Base-by-base conservation (phyloP, 2,329 filamentous ascomycete genomes). In the Myrmaecium sp. region DNA sequence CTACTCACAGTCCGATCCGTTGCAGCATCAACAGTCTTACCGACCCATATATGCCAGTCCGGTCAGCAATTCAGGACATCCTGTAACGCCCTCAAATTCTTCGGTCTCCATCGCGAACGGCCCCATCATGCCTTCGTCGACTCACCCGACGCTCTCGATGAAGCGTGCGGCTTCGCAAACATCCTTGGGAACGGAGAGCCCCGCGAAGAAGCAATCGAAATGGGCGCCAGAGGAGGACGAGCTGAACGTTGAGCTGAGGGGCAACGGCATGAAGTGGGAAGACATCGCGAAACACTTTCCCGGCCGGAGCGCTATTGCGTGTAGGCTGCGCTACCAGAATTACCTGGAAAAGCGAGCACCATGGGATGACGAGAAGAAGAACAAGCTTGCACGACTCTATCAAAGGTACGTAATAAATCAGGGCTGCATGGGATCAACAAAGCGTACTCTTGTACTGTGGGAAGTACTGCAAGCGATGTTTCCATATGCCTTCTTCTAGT, bases 291-390 rank as follows among this genome's bases (percentile, higher is more conserved):
- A 86, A 58, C 70, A 76, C 29, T 60, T 95, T 26, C 84, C 83
- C 3, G 86, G 86, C 34, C 71, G 89, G 40, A 94, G 83, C 53
- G 76, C 83, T 30, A 94, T 94, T 43, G 92, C 83, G 41, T 95
- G 86, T 52, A 74, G 86, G 22, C 64, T 95, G 27, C 83, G 93
- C 46, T 95, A 94, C 51, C 86, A 95, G 44, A 98, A 98, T 50
- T 95, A 95, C 49, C 69, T 94, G 28, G 89, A 98, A 53, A 69
- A 83, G 43, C 68, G 83, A 30, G 83, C 80, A 42, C 82, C 92
- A 48, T 95, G 86, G 84, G 83, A 94, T 44, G 89, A 95, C 46
- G 86, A 95, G 52, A 78, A 82, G 49, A 95, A 94, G 59, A 92
- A 94, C 56, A 94, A 92, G 58, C 72, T 95, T 26, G 86, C 86